Percentiles rank a stretch among this genome's conserved stretches.
Evolutionary conservation across 768 basidiomycete species (phyloP).

Genomic region (Rhizopogon vinicolor): DNA sequence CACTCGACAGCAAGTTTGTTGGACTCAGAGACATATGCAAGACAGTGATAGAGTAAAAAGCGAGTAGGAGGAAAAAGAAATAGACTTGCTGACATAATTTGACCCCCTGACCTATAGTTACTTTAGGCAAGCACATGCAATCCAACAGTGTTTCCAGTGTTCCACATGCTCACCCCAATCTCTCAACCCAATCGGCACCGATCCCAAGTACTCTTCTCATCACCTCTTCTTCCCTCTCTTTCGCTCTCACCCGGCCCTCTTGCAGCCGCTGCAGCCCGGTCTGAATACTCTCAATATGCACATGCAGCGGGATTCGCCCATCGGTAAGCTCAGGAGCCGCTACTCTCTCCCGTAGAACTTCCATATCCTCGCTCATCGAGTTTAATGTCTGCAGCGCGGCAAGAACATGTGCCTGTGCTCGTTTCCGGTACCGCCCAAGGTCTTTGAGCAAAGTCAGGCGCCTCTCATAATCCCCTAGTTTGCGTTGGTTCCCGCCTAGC

Average conservation of each 20-base stretch:
- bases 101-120: no score
- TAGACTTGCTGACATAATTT: no score
- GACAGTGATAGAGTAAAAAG: no score
- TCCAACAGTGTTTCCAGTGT: no score
- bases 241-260: no score
- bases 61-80: no score
- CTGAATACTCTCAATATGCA: constrained; percentile 72
- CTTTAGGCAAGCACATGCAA: no score
- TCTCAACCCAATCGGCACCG: no score
- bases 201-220: no score
- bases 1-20: no score
- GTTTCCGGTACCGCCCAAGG: constrained; percentile 52
- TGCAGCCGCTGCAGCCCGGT: constrained; percentile 62
- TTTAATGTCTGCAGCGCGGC: constrained; percentile 58
- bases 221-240: no score
- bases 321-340: constrained; percentile 54
- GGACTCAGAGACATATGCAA: no score
- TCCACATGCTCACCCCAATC: not conserved
- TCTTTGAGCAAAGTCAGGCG: constrained; percentile 52
- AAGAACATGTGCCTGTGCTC: constrained; percentile 62
- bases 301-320: constrained; percentile 59
- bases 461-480: constrained; percentile 47
- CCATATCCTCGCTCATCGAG: constrained; percentile 68
- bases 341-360: constrained; percentile 69
- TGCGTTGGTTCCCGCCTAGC: constrained; percentile 55